Evolutionary conservation across 768 basidiomycete species (phyloP).

Genomic region (Tricholoma furcatifolium): DNA sequence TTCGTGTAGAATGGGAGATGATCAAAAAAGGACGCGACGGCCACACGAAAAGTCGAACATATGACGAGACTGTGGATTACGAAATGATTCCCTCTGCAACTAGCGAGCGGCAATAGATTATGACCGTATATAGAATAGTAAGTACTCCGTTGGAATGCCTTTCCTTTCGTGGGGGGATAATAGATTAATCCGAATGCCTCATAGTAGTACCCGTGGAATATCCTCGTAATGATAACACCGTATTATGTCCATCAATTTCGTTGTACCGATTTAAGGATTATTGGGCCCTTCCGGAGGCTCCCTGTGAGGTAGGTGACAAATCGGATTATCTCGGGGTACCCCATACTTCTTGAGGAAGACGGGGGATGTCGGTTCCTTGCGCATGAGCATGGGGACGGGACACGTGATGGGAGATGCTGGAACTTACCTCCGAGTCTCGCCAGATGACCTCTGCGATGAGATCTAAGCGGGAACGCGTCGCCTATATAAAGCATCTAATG

Average conservation of each 20-base stretch:
- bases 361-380: too few species aligned
- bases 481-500: conserved; percentile 10
- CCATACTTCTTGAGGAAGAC: too few species aligned
- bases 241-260: too few species aligned
- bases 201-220: conserved; percentile 6
- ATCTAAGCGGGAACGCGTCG: background rate
- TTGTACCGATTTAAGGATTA: too few species aligned
- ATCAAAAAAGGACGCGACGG: conserved; percentile 52
- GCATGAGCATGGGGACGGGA: conserved; percentile 3
- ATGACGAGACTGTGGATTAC: conserved; percentile 36
- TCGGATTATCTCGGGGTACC: too few species aligned
- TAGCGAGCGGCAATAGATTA: conserved; percentile 17
- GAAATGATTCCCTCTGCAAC: conserved; percentile 38
- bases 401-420: conserved; percentile 13
- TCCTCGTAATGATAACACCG: background rate
- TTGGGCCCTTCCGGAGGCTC: too few species aligned
- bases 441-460: conserved; percentile 5
- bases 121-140: conserved; percentile 10
- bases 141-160: background rate
- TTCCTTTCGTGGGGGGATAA: background rate
- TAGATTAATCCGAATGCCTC: background rate
- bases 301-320: too few species aligned
- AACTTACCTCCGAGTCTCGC: conserved; percentile 1
- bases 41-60: conserved; percentile 21
- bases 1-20: conserved; percentile 96